phyloP scores from a whole-genome alignment of 73 alveolate genomes.

The Symbiodinium pilosum region DNA sequence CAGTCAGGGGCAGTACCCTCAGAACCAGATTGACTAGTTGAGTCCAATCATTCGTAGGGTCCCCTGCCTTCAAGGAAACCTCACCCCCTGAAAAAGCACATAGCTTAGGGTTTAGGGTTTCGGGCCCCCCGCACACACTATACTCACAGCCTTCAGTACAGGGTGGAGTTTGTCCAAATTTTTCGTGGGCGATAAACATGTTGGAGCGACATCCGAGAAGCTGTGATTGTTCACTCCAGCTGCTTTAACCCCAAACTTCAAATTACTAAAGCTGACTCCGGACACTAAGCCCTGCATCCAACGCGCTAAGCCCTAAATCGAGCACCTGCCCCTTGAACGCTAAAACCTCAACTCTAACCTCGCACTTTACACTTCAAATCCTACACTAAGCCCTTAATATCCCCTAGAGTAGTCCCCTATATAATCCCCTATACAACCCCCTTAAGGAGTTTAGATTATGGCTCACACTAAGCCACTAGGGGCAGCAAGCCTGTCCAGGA shows the following conservation, averaged over 20 bases:
- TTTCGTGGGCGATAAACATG: too few relatives aligned
- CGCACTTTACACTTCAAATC: background rate
- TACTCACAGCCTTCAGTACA: background rate
- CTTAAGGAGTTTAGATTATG: too few relatives aligned
- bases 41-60: too few relatives aligned
- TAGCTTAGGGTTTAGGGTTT: too few relatives aligned
- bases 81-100: too few relatives aligned
- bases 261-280: background rate
- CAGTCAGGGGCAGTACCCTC: too few relatives aligned
- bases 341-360: background rate
- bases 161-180: too few relatives aligned
- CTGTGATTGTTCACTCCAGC: background rate
- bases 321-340: background rate
- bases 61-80: too few relatives aligned
- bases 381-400: background rate
- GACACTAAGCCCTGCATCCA: background rate
- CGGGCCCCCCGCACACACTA: background rate
- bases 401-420: too few relatives aligned
- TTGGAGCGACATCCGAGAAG: background rate
- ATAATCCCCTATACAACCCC: too few relatives aligned
- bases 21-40: too few relatives aligned
- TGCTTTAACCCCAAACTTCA: background rate
- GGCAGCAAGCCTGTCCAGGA: background rate
- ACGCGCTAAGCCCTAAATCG: background rate
- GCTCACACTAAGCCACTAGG: background rate